Percentiles rank a stretch among this genome's conserved stretches.
Conservation (phyloP, 345 rosid genomes). For the Heritiera fomes region DNA sequence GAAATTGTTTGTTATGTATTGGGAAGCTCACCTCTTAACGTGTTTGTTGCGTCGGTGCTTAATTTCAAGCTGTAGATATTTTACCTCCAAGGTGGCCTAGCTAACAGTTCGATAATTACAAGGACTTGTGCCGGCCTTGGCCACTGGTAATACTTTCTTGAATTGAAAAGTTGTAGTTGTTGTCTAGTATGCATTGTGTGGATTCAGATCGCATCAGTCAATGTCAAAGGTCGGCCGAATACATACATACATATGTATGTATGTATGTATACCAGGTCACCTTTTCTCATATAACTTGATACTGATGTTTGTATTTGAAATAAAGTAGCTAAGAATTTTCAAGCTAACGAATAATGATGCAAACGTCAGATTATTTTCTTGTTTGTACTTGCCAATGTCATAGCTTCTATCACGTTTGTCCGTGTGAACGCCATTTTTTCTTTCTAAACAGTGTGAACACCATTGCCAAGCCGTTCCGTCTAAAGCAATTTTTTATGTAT, state of each 20-base stretch:
- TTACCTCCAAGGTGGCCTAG: neutral
- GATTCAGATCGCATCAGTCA: neutral
- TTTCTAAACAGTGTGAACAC: no score
- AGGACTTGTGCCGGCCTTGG: slow-evolving; percentile 1
- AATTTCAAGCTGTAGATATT: neutral
- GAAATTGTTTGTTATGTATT: neutral
- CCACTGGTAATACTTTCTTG: neutral
- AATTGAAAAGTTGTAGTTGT: neutral
- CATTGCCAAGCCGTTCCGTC: no score
- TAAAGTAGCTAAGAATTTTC: no score
- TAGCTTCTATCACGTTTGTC: no score
- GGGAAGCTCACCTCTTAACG: neutral
- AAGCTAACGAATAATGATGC: no score
- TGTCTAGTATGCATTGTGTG: neutral
- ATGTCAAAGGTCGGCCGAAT: neutral
- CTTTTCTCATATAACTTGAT: neutral
- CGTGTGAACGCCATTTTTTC: no score
- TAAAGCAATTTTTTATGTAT: no score
- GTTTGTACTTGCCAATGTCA: no score
- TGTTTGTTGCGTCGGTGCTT: neutral
- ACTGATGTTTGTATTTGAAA: neutral
- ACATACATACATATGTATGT: no score
- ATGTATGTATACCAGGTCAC: no score
- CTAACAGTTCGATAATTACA: neutral
- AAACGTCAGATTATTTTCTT: no score